Evolutionary conservation across 2,329 filamentous ascomycete genomes (phyloP), one percentile per base, ranked within the genome.

Genomic region (Paecilomyces dactylethromorphus): DNA sequence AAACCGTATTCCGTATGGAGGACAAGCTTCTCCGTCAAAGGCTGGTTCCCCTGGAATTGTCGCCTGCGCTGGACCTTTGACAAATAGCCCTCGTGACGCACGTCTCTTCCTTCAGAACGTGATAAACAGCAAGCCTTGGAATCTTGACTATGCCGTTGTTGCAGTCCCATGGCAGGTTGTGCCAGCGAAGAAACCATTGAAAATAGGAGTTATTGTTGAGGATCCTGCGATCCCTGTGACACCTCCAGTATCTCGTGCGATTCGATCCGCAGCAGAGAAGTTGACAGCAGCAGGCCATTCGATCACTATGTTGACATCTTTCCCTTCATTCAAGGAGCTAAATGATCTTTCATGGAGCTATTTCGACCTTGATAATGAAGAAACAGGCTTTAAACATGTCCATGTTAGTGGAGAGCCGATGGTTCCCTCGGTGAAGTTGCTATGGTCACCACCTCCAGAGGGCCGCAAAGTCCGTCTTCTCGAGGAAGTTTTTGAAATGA

Each of bases 321-420:
- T 81, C 32, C 71, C 79, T 26, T 72, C 69, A 21, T 62, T 80
- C 3, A 79, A 73, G 59, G 74, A 76, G 26, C 68, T 82, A 60
- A 76, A 78, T 53, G 71, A 76, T 21, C 35, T 39, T 15, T 39
- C 35, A 39, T 39, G 35, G 35, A 39, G 35, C 35, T 39, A 39
- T 39, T 39, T 39, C 3, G 35, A 39, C 13, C 35, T 39, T 15
- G 35, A 39, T 39, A 39, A 39, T n/a, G 35, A 39, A 39, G 35
- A 13, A 39, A 39, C 35, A 6, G 35, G 35, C n/a, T 39, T 39
- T n/a, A 39, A 39, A n/a, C 35, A 39, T 39, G n/a, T 39, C 12
- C 35, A 39, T n/a, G 35, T 13, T 39, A 39, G 35, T 12, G 35
- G 35, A 2, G 35, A 39, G 2, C 35, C 35, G 13, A 39, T 39